Base-by-base conservation (phyloP, 768 basidiomycete species). In the Astraeus odoratus region DNA sequence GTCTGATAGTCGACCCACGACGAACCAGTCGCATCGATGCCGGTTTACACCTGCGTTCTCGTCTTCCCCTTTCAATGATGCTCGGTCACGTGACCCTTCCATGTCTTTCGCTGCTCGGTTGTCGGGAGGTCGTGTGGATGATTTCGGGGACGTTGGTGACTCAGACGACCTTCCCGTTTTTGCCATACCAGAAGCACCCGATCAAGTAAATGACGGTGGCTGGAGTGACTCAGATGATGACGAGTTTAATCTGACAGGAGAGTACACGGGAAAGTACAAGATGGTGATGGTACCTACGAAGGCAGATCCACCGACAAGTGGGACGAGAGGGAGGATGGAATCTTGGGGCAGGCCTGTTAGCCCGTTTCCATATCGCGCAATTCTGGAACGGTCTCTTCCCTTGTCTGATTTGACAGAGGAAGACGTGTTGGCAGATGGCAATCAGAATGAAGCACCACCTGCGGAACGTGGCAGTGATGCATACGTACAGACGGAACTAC, bases 271-370 rank as follows among this genome's bases (percentile, higher is more conserved):
- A 9, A 70, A 67, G 25, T 86, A 77, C 66, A 76, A 64, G 57
- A 69, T 73, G 46, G 50, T 80, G 41, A 67, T 56, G 7, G 73
- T 85, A 4, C 78, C 72, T 16, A 83, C 78, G 16, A 86, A 85
- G 65, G 63, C 61, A 15, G 84, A 82, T 50, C 81, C 83, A 1
- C 80, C 81, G 3, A 78, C 77, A 40, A 80, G 76, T 51, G 67
- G 65, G 12, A 79, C 77, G 16, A 61, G 66, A 25, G 64, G 54
- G 5, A 67, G 76, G 29, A 73, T 70, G 61, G 74, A 77, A 22
- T 61, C 67, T 16, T 85, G 84, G 83, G 83, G 85, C 2, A 69
- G 79, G 9, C 84, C 85, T 1, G 72, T 79, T 34, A 86, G 83
- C 43, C 84, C 84, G 0, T 83, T 75, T 58, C 84, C 80, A 24